These are phyloP conservation scores for Leishmania turanica DNA, from an alignment of 208 protist genomes.

Conservation along the genomic window DNA sequence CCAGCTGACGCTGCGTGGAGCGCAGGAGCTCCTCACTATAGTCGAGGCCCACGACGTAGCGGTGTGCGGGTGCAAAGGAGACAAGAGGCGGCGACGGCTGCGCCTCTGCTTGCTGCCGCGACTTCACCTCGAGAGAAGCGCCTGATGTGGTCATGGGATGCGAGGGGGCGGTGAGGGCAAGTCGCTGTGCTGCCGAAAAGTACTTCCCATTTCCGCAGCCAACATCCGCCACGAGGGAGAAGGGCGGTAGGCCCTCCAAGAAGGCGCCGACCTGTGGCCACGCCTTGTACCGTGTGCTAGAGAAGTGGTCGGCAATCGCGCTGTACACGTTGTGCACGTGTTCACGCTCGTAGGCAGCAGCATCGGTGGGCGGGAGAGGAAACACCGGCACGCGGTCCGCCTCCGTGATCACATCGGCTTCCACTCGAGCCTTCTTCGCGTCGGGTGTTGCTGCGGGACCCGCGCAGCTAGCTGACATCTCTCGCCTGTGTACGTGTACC, in stretches of 20 bases:
- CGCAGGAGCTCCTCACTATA: conserved; percentile 61
- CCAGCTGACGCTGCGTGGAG: conserved; percentile 45
- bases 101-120: neutral
- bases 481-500: neutral
- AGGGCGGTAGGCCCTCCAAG: conserved; percentile 59
- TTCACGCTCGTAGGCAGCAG: conserved; percentile 49
- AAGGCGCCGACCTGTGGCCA: conserved; percentile 84
- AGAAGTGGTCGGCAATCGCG: conserved; percentile 86
- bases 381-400: neutral
- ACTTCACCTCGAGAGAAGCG: neutral
- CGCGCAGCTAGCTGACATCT: neutral
- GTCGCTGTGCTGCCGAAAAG: conserved; percentile 42
- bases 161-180: neutral
- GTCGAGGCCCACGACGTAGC: conserved; percentile 75
- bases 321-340: conserved; percentile 88
- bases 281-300: conserved; percentile 85
- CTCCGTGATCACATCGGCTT: conserved; percentile 1
- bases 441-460: neutral
- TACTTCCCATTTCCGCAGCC: conserved; percentile 93
- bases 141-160: neutral
- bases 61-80: conserved; percentile 23
- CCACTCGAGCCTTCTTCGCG: conserved; percentile 3
- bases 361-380: conserved; percentile 11
- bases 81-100: neutral
- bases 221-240: conserved; percentile 74